These are phyloP conservation scores for Lactarius deliciosus DNA, from an alignment of 768 basidiomycete species.

Conservation along the genomic window DNA sequence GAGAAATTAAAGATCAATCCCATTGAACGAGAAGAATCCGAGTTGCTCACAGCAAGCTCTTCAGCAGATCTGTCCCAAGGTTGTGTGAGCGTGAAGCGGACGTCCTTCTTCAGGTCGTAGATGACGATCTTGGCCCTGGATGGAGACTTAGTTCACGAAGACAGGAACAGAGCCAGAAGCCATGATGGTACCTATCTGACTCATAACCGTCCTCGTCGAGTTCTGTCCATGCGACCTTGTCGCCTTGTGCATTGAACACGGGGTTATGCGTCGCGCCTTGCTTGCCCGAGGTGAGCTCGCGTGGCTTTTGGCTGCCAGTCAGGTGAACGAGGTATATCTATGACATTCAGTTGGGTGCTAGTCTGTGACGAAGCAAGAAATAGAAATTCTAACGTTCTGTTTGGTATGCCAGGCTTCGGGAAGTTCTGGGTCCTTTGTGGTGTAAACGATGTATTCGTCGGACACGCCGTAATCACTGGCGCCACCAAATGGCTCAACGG, in stretches of 20 bases:
- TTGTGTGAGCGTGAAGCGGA: constrained; percentile 73
- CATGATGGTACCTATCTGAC: constrained; percentile 60
- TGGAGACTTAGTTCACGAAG: background rate
- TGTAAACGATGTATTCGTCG: constrained; percentile 68
- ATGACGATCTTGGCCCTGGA: constrained; percentile 72
- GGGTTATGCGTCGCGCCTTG: constrained; percentile 84
- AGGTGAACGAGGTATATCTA: constrained; percentile 74
- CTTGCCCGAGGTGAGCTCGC: constrained; percentile 75
- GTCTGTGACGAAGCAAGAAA: background rate
- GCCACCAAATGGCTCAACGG: constrained; percentile 87
- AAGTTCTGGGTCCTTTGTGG: constrained; percentile 79
- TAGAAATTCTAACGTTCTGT: constrained; percentile 57
- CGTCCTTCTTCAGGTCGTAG: constrained; percentile 66
- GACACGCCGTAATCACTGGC: constrained; percentile 80
- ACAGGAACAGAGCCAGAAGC: background rate
- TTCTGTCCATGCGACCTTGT: constrained; percentile 85
- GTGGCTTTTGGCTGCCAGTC: constrained; percentile 47
- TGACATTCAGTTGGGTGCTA: constrained; percentile 9
- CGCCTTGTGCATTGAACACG: constrained; percentile 62
- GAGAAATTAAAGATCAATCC: background rate
- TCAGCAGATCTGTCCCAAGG: constrained; percentile 83
- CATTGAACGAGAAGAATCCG: background rate
- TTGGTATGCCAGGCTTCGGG: constrained; percentile 85
- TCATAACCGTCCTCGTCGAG: constrained; percentile 88
- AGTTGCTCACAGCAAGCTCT: constrained; percentile 50